These are phyloP conservation scores for Pisolithus thermaeus DNA, from an alignment of 1,284 basidiomycete genomes.

Conservation along the genomic window DNA sequence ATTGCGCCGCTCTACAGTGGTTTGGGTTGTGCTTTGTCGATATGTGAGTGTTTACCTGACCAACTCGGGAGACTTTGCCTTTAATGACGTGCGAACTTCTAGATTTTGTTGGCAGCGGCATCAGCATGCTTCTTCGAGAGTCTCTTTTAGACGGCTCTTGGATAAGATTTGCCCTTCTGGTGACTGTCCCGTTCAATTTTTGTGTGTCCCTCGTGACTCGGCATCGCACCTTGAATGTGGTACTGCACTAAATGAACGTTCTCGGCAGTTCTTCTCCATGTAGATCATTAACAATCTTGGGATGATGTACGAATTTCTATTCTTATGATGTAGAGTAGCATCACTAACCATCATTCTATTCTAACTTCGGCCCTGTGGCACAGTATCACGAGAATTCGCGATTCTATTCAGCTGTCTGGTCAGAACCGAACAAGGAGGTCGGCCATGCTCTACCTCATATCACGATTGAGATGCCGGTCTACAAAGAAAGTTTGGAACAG, in stretches of 20 bases:
- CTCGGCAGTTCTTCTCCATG: conserved; percentile 49
- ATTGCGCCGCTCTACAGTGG: conserved; percentile 77
- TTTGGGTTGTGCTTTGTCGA: no score
- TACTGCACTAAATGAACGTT: conserved; percentile 1
- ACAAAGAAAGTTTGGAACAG: conserved; percentile 64
- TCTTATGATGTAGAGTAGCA: neutral
- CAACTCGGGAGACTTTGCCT: neutral
- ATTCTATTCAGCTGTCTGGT: conserved; percentile 57
- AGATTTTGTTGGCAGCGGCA: conserved; percentile 58
- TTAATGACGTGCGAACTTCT: conserved; percentile 26
- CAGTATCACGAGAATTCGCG: conserved; percentile 68
- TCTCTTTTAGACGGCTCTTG: conserved; percentile 60
- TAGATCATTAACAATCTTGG: conserved; percentile 55
- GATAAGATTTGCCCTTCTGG: no score
- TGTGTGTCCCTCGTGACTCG: conserved; percentile 65
- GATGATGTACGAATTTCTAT: conserved; percentile 39
- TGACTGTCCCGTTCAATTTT: no score
- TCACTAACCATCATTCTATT: neutral
- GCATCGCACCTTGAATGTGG: neutral
- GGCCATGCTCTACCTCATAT: conserved; percentile 59
- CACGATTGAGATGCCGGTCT: conserved; percentile 70
- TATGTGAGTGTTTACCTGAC: conserved; percentile 42
- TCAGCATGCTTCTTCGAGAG: conserved; percentile 55
- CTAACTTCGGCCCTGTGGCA: conserved; percentile 58
- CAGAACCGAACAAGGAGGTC: conserved; percentile 48